Evolutionary conservation across 148 eudicot species (phyloP).

Genomic region (Chenopodium album): DNA sequence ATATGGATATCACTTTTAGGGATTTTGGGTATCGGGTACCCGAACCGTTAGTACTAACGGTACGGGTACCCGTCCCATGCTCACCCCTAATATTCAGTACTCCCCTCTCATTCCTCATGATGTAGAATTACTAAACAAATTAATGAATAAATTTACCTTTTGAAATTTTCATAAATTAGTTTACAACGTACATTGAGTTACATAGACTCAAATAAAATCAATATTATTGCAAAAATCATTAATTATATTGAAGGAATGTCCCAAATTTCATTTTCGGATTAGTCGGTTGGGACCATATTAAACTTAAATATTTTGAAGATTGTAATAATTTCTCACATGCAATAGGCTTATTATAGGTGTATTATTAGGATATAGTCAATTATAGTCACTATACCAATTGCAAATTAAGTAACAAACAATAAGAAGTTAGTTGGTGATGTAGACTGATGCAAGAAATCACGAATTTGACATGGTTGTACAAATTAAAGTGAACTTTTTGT

Average conservation of each 20-base stretch:
- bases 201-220: neutral
- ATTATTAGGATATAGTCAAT: constrained; percentile 18
- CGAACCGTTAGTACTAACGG: no score
- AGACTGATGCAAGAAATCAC: constrained; percentile 12
- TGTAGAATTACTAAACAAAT: no score
- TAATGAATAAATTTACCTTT: no score
- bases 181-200: no score
- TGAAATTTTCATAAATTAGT: no score
- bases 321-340: constrained; percentile 18
- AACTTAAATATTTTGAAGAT: neutral
- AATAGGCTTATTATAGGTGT: constrained; percentile 6
- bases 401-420: constrained; percentile 1
- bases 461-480: constrained; percentile 8
- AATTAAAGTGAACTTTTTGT: neutral
- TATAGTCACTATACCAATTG: neutral
- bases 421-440: neutral
- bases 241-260: neutral
- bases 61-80: no score
- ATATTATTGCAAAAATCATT: neutral
- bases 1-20: no score
- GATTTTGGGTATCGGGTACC: no score
- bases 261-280: neutral
- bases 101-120: no score
- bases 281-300: constrained; percentile 17
- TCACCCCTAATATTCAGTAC: no score